phyloP scores from a whole-genome alignment of 1,139 yeast genomes.

The Ogataea hybrid region DNA sequence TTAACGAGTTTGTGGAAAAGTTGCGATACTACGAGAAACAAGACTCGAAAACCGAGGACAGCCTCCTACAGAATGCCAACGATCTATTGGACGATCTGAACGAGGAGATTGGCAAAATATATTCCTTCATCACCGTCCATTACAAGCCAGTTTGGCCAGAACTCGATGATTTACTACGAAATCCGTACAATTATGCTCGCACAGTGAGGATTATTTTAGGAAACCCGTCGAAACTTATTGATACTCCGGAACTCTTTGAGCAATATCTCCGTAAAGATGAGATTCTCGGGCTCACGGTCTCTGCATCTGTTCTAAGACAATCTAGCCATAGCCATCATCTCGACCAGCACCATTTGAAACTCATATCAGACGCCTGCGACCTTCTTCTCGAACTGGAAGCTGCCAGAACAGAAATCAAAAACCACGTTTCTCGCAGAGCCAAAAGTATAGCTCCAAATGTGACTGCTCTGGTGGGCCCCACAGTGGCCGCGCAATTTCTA shows the following conservation, averaged over 20 bases:
- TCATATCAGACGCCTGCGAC: constrained; percentile 46
- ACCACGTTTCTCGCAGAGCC: constrained; percentile 57
- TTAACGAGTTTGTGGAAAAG: constrained; percentile 22
- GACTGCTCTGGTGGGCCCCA: constrained; percentile 67
- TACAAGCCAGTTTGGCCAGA: constrained; percentile 72
- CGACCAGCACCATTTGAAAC: constrained; percentile 35
- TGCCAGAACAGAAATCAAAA: constrained; percentile 44
- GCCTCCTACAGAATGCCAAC: constrained; percentile 53
- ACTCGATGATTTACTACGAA: constrained; percentile 59
- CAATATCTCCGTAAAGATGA: constrained; percentile 58
- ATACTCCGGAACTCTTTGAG: constrained; percentile 37
- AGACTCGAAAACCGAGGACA: constrained; percentile 12
- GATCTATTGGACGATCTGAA: constrained; percentile 54
- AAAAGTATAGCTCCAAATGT: constrained; percentile 76
- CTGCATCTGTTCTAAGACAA: constrained; percentile 47
- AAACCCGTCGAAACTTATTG: constrained; percentile 17
- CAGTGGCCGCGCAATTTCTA: constrained; percentile 71
- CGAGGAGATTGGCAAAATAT: constrained; percentile 51
- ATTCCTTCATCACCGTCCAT: constrained; percentile 48
- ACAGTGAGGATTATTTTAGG: constrained; percentile 54
- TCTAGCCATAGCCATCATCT: constrained; percentile 14
- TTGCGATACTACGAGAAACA: constrained; percentile 17
- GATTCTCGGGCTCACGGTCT: constrained; percentile 69
- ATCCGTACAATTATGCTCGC: constrained; percentile 62
- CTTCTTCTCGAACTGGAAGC: constrained; percentile 47